phyloP scores from a whole-genome alignment of 2,329 filamentous ascomycete species.

The Peltaster fructicola region DNA sequence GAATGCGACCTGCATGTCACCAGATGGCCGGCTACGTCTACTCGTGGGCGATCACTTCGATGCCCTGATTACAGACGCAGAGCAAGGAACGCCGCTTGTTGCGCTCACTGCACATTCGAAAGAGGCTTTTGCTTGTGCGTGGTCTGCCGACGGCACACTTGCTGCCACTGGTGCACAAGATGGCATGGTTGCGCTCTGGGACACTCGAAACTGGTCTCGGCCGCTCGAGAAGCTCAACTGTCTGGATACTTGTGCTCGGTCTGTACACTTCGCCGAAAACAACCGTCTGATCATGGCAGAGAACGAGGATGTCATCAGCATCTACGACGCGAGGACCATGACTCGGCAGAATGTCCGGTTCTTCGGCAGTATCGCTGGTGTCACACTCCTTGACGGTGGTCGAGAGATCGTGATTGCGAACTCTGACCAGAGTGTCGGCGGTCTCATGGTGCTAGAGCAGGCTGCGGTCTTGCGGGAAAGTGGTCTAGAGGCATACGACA shows the following conservation, averaged over 20 bases:
- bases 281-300: slow-evolving; percentile 59
- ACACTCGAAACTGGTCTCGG: slow-evolving; percentile 50
- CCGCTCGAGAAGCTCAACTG: slow-evolving; percentile 39
- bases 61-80: slow-evolving; percentile 51
- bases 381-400: slow-evolving; percentile 49
- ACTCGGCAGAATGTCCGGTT: slow-evolving; percentile 52
- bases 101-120: slow-evolving; percentile 41
- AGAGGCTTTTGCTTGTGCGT: slow-evolving; percentile 60
- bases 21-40: slow-evolving; percentile 52
- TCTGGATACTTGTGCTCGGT: slow-evolving; percentile 51
- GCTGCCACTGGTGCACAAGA: slow-evolving; percentile 67
- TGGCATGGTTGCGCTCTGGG: slow-evolving; percentile 55
- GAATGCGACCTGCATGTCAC: slow-evolving; percentile 57
- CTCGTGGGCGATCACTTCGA: slow-evolving; percentile 53
- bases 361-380: slow-evolving; percentile 57
- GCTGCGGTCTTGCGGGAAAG: no score
- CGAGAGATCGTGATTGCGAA: slow-evolving; percentile 52
- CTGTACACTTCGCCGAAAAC: slow-evolving; percentile 52
- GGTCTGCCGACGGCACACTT: slow-evolving; percentile 60
- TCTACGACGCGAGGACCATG: slow-evolving; percentile 51
- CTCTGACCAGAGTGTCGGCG: slow-evolving; percentile 47
- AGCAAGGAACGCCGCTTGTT: slow-evolving; percentile 41
- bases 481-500: no score
- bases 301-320: slow-evolving; percentile 53
- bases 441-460: no score